These are phyloP conservation scores for Venturia oleaginea DNA, from an alignment of 2,329 filamentous ascomycete species.

Conservation along the genomic window DNA sequence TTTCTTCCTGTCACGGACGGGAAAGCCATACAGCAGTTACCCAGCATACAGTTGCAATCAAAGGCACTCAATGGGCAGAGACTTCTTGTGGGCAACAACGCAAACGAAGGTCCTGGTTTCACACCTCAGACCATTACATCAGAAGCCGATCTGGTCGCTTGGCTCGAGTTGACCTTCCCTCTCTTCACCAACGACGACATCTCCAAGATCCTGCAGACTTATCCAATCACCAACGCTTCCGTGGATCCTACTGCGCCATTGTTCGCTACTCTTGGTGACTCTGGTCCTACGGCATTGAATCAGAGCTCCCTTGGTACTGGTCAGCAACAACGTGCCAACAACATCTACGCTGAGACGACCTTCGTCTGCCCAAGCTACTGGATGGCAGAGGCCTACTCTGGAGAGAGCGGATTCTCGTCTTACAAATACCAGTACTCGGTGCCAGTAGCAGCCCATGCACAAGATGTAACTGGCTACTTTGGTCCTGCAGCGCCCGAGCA, in stretches of 20 bases:
- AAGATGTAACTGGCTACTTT: neutral
- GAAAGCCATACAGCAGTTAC: neutral
- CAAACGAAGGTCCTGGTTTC: neutral
- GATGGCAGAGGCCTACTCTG: conserved; percentile 4
- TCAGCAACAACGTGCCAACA: conserved; percentile 11
- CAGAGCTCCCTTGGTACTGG: neutral
- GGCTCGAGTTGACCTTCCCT: conserved; percentile 1
- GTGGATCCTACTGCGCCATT: neutral
- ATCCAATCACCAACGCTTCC: neutral
- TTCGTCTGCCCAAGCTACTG: conserved; percentile 1
- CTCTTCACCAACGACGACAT: neutral
- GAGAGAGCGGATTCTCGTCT: neutral
- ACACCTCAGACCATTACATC: conserved; percentile 1
- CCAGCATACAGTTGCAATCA: neutral
- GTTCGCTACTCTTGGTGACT: neutral
- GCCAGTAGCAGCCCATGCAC: neutral
- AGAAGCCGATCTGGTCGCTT: neutral
- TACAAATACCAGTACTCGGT: conserved; percentile 11
- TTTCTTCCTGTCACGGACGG: neutral
- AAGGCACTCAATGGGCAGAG: neutral
- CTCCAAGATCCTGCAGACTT: neutral
- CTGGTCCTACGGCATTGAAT: neutral
- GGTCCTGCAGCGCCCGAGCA: neutral
- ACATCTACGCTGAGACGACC: conserved; percentile 1
- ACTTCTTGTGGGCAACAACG: conserved; percentile 12